A percentile compares a stretch with the other conserved stretches of the same genome.
These are phyloP conservation scores for Mycena belliarum DNA, from an alignment of 768 basidiomycete species.

Conservation along the genomic window DNA sequence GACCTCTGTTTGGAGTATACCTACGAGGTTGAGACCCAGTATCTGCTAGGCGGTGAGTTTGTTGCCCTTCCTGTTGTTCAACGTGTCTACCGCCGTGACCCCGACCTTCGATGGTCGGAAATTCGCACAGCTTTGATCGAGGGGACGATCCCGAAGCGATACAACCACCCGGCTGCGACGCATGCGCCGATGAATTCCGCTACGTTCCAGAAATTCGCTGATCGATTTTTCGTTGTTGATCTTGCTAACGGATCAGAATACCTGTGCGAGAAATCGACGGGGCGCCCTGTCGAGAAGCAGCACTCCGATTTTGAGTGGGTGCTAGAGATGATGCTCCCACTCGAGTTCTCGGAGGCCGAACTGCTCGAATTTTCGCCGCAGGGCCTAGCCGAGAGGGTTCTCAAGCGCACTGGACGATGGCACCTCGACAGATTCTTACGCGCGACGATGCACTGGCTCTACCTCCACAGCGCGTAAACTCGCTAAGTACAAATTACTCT, in stretches of 20 bases:
- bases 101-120: background rate
- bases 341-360: background rate
- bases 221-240: background rate
- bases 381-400: background rate
- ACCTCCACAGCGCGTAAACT: background rate
- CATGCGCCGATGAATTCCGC: background rate
- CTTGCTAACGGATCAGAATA: no score
- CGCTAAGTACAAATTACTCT: background rate
- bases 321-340: background rate
- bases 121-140: background rate
- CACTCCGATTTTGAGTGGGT: background rate
- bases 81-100: background rate
- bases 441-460: background rate
- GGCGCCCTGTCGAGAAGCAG: background rate
- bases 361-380: background rate
- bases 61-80: background rate
- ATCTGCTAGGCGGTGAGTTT: background rate
- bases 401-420: background rate
- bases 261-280: background rate
- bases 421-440: background rate
- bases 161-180: background rate
- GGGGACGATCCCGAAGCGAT: background rate
- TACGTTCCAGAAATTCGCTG: background rate
- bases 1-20: background rate
- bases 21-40: background rate